Base-by-base conservation (phyloP, 1,139 yeast genomes). In the Geotrichum restrictum region DNA sequence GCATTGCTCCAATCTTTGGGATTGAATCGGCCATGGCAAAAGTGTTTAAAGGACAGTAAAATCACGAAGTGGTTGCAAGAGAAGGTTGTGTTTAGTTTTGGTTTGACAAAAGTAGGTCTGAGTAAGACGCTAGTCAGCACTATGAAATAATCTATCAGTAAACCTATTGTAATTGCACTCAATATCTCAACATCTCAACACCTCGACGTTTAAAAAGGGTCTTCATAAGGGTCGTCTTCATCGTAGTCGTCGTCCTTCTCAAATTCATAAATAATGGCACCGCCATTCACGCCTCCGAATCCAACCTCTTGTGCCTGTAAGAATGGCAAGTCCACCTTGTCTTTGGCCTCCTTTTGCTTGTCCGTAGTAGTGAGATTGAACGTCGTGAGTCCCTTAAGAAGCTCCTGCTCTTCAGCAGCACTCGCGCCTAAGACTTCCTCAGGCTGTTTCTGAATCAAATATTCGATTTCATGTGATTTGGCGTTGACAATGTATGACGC, bases 191-290 rank as follows among this genome's bases (percentile, higher is more conserved):
- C 5, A 7, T n/a, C 16, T 16, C n/a, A 13, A 5, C 8, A 13
- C 10, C n/a, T 11, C n/a, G 18, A 34, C n/a, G n/a, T 24, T 65
- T 67, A 89, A 63, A 89, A 91, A 3, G 98, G 98, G 64, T 93
- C 98, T 65, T 93, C 98, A 62, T 84, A 91, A 0, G 98, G 97
- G 68, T 93, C 98, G 60, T 93, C 98, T 68, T 93, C 98, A 65
- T 93, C 98, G 61, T 89, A 91, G 66, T 91, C 98, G 66, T 91
- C 85, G 60, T 79, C 83, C 61, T 79, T 78, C 62, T 87, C 95
- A 65, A 82, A 91, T 65, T 91, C 94, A 65, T 91, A 93, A 11
- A 93, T 95, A 62, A 93, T 91, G 0, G 98, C 98, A 2, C 76
- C 76, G 13, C 76, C 74, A 8, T 59, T 58, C 8, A 66, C 68